Base-by-base conservation (phyloP, 2,329 filamentous ascomycete species). In the Colletotrichum gigasporum region DNA sequence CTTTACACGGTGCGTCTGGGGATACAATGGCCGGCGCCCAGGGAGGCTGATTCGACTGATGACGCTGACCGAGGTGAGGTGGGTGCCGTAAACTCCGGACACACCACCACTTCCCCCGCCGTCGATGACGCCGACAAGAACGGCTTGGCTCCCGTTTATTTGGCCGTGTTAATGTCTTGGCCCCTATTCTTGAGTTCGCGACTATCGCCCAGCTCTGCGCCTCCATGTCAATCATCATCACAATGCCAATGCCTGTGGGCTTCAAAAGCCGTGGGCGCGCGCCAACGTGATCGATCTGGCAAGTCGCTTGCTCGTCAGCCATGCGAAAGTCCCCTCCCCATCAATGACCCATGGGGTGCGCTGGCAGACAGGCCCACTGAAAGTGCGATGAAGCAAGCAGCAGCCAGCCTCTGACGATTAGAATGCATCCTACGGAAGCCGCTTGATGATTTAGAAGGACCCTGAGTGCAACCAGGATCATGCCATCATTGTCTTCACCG, bases 21-120 rank as follows among this genome's bases (percentile, higher is more conserved):
- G 61, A 50, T 37, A 30, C 35, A 26, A 45, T n/a, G 34, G 61
- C 61, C 26, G 39, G 14, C 28, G 34, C 56, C 34, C 20, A 30
- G 42, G 26, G 32, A 35, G 20, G 42, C 55, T 63, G 60, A 48
- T 37, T 52, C 54, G 14, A 48, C 34, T 35, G 14, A 61, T 61
- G 62, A 65, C 62, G 62, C 57, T 62, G 57, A 62, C 62, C 50
- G 42, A 55, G 56, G 62, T 64, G 34, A 64, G 56, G 62, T 64
- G 34, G 60, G 39, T 61, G 45, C 60, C 60, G 60, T 34, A 42
- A 41, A 59, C 37, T 58, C 60, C 54, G 55, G 48, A 47, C 42
- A 48, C 60, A 53, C 41, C 37, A 64, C 24, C 44, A 50, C 42
- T 58, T 41, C 48, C 47, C 20, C 57, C 53, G 47, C 48, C 34